A percentile compares a stretch with the other conserved stretches of the same genome.
Conservation (phyloP, 139 green algal genomes). For the Picochlorum sp. region DNA sequence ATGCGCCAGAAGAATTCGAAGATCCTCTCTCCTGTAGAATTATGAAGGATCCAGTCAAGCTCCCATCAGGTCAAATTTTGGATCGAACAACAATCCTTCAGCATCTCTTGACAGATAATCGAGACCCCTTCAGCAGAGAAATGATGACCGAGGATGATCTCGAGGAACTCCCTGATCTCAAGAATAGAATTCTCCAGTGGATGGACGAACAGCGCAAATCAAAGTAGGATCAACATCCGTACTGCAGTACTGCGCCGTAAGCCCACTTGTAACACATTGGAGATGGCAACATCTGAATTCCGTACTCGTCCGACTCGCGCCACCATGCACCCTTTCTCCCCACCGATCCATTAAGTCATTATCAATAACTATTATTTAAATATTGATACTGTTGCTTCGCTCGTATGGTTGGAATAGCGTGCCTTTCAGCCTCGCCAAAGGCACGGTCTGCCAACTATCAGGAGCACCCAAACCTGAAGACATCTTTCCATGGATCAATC, state of each 20-base stretch:
- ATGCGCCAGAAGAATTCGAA: slow-evolving; percentile 82
- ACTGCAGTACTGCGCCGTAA: neutral
- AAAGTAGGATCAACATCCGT: neutral
- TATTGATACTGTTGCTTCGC: too few species aligned
- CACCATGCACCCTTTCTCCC: too few species aligned
- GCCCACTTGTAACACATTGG: too few species aligned
- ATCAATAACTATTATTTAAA: too few species aligned
- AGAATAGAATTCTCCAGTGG: slow-evolving; percentile 68
- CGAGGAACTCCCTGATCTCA: slow-evolving; percentile 57
- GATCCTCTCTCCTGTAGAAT: slow-evolving; percentile 79
- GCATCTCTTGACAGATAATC: slow-evolving; percentile 77
- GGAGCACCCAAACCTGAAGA: too few species aligned
- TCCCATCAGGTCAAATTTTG: slow-evolving; percentile 59
- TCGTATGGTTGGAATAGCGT: too few species aligned
- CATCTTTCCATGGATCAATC: too few species aligned
- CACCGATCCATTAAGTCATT: too few species aligned
- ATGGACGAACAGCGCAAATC: slow-evolving; percentile 31
- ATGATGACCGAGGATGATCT: slow-evolving; percentile 52
- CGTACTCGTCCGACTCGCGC: too few species aligned
- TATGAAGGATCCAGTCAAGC: slow-evolving; percentile 83
- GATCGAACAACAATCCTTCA: slow-evolving; percentile 80
- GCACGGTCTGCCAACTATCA: too few species aligned
- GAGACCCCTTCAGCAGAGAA: slow-evolving; percentile 82
- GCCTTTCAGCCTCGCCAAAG: too few species aligned
- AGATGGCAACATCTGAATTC: too few species aligned